Conservation (phyloP, 1,284 basidiomycete genomes). For the Bjerkandera adusta region DNA sequence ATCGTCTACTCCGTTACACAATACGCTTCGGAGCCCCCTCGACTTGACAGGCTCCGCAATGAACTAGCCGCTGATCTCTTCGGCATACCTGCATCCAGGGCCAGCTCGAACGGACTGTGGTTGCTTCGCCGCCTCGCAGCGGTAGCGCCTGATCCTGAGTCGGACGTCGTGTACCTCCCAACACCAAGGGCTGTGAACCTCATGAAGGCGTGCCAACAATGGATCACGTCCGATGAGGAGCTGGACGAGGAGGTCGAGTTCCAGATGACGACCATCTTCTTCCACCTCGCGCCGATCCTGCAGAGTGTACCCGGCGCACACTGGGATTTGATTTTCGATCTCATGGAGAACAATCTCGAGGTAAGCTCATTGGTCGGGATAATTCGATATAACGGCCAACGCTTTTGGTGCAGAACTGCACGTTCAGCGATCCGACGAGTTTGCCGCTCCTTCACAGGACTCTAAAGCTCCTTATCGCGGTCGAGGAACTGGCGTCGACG, state of each 20-base stretch:
- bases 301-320: constrained; percentile 87
- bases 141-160: constrained; percentile 76
- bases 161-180: constrained; percentile 83
- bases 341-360: constrained; percentile 88
- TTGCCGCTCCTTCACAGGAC: constrained; percentile 70
- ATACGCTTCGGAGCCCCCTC: constrained; percentile 65
- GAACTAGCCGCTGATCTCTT: constrained; percentile 82
- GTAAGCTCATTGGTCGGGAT: constrained; percentile 37
- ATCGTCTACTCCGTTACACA: constrained; percentile 64
- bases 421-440: constrained; percentile 56
- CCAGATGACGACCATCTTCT: constrained; percentile 74
- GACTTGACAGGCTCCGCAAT: constrained; percentile 84
- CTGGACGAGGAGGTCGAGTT: constrained; percentile 75
- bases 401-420: constrained; percentile 48
- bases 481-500: constrained; percentile 69
- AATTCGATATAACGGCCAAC: constrained; percentile 6
- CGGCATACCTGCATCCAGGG: constrained; percentile 63
- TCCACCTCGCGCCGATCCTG: constrained; percentile 82
- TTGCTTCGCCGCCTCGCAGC: constrained; percentile 73
- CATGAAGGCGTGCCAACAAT: constrained; percentile 82
- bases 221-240: constrained; percentile 80
- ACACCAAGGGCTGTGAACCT: constrained; percentile 87
- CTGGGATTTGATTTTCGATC: constrained; percentile 91
- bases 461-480: constrained; percentile 62
- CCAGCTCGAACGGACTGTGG: constrained; percentile 67